These are phyloP conservation scores for Bipolaris sorokiniana DNA, from an alignment of 2,329 filamentous ascomycete species.

Conservation along the genomic window DNA sequence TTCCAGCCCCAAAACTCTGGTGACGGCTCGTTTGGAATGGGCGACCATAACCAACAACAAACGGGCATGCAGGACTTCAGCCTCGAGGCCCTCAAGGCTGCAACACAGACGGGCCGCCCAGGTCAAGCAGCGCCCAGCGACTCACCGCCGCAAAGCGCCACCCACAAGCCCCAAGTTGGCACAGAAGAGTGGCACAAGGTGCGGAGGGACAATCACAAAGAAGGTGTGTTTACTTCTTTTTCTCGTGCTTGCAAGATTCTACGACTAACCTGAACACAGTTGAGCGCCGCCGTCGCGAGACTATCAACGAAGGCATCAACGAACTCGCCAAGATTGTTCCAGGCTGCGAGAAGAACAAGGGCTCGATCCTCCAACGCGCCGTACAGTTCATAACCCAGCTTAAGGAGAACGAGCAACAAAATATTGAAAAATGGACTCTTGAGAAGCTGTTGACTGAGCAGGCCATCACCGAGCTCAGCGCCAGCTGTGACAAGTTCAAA, in stretches of 20 bases:
- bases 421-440: slow-evolving; percentile 91
- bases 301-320: slow-evolving; percentile 98
- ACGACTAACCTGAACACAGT: slow-evolving; percentile 61
- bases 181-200: slow-evolving; percentile 98
- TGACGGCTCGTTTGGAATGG: slow-evolving; percentile 53
- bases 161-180: slow-evolving; percentile 82
- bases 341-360: slow-evolving; percentile 98
- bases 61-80: slow-evolving; percentile 48
- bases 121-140: slow-evolving; percentile 46
- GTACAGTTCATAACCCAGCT: slow-evolving; percentile 94
- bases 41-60: slow-evolving; percentile 51
- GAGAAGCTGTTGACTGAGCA: slow-evolving; percentile 91
- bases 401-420: slow-evolving; percentile 91
- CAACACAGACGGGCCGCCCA: slow-evolving; percentile 55
- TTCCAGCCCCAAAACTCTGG: slow-evolving; percentile 56
- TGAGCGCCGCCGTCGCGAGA: slow-evolving; percentile 93
- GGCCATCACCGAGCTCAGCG: slow-evolving; percentile 84
- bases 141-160: slow-evolving; percentile 41
- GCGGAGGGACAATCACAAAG: slow-evolving; percentile 97
- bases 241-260: background rate
- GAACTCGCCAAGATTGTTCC: slow-evolving; percentile 97
- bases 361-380: slow-evolving; percentile 89
- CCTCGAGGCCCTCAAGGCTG: slow-evolving; percentile 59
- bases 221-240: slow-evolving; percentile 66
- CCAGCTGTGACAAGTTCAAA: slow-evolving; percentile 87